Evolutionary conservation across 148 eudicot genomes (phyloP), one percentile per base, ranked within the genome.

Genomic region (Vaccinium vitisidaea): DNA sequence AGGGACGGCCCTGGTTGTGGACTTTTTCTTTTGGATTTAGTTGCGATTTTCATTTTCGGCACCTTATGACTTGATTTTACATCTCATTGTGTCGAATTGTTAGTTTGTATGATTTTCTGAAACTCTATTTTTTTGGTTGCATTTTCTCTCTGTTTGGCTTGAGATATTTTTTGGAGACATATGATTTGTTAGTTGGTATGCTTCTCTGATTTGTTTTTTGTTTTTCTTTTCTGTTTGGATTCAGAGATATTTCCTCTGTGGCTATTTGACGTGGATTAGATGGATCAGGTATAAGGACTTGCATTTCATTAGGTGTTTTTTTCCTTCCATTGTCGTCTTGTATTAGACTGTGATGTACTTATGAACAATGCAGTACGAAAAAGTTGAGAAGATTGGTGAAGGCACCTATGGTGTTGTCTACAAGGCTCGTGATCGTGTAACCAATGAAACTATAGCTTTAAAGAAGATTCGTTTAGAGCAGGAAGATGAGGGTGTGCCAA

Each of bases 401-500:
- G 99, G 99, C 76, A 95, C 99, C 21, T 96, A 96, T 83, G 99
- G 99, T 63, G 98, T 96, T 77, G 99, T 95, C 12, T 96, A 96
- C 77, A 96, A 96, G 91, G 99, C 98, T 71, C 91, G 98, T 43
- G 96, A 93, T 80, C 91, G 87, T 65, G 88, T 82, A 56, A 94
- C 99, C 2, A 95, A 96, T 83, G 95, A 95, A 89, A 96, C 96
- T 21, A 93, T 96, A 83, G 99, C 99, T 75, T 88, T 96, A 83
- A 95, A 96, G 92, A 96, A 96, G 87, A 96, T 96, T 70, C 89
- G 98, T 12, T 81, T 96, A 86, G 99, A 96, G 93, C 99, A 96
- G 87, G 99, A 96, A 87, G 99, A 96, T 82, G 99, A 96, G 91
- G 98, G 99, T 77, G 99, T 96, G 25, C 99, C 99, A 6, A 96